A percentile compares a stretch with the other conserved stretches of the same genome.
phyloP scores from a whole-genome alignment of 352 stramenopile species.

The Aphanomyces stellatus region DNA sequence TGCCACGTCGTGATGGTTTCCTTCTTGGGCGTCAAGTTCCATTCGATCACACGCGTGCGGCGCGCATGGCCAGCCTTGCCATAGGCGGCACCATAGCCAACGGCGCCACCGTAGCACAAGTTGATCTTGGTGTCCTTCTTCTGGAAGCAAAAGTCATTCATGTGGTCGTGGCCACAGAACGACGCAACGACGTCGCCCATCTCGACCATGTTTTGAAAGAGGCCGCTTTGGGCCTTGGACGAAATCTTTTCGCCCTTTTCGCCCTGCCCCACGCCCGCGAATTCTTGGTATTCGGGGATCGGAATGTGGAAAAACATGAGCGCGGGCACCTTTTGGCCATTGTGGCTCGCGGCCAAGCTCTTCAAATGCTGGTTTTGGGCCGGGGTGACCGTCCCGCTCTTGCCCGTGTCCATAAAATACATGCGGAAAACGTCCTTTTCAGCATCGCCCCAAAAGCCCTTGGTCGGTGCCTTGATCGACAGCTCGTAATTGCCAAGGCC shows the following conservation, averaged over 20 bases:
- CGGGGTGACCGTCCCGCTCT: conserved; percentile 44
- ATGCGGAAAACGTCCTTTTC: conserved; percentile 42
- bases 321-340: conserved; percentile 23
- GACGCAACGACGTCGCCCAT: too few species aligned
- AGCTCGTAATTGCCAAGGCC: conserved; percentile 63
- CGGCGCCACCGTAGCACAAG: conserved; percentile 29
- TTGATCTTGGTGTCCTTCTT: conserved; percentile 22
- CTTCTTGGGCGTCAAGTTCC: neutral
- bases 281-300: conserved; percentile 33
- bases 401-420: conserved; percentile 52
- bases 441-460: conserved; percentile 30
- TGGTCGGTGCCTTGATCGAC: conserved; percentile 30
- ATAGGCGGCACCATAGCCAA: conserved; percentile 18
- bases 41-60: conserved; percentile 9
- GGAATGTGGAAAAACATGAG: conserved; percentile 65
- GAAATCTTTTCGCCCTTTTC: neutral
- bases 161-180: conserved; percentile 25
- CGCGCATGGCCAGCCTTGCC: neutral
- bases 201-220: conserved; percentile 17
- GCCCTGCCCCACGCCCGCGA: neutral
- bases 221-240: neutral
- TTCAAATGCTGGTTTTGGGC: conserved; percentile 27
- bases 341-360: neutral
- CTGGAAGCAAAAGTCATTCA: conserved; percentile 28
- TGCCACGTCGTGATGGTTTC: conserved; percentile 1